phyloP scores from a whole-genome alignment of 139 green algal species.

The Chlorella vulgaris region DNA sequence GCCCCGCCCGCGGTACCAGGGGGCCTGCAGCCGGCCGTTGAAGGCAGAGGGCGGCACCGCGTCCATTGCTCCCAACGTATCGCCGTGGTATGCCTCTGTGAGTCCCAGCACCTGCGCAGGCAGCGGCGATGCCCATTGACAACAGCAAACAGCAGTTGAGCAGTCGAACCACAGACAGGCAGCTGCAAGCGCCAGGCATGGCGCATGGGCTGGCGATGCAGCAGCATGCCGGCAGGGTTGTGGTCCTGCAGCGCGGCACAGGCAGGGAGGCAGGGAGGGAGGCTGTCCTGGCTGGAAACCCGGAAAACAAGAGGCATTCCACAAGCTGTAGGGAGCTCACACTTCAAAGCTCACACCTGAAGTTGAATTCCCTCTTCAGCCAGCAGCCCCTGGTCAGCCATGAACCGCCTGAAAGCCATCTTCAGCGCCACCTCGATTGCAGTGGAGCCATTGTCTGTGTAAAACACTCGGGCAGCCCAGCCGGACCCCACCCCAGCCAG shows the following conservation, averaged over 20 bases:
- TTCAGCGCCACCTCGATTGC: slow-evolving; percentile 95
- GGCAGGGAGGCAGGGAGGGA: no score
- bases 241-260: no score
- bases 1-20: slow-evolving; percentile 79
- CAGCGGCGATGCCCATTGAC: background rate
- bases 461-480: slow-evolving; percentile 91
- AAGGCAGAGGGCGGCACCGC: slow-evolving; percentile 75
- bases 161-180: background rate
- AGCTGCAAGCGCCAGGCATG: no score
- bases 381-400: slow-evolving; percentile 41
- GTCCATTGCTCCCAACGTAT: slow-evolving; percentile 96
- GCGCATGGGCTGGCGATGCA: no score
- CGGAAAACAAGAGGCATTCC: no score
- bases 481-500: slow-evolving; percentile 60
- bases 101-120: slow-evolving; percentile 81
- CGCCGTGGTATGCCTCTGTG: slow-evolving; percentile 92
- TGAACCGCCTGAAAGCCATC: slow-evolving; percentile 92
- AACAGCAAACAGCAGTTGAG: background rate
- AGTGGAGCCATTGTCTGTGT: slow-evolving; percentile 89
- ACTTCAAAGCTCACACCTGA: no score
- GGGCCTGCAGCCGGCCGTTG: slow-evolving; percentile 77
- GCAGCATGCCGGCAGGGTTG: no score
- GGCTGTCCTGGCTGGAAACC: no score
- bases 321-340: no score
- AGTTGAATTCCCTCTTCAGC: background rate